A percentile compares a stretch with the other conserved stretches of the same genome.
phyloP scores from a whole-genome alignment of 176 grass and related monocot species.

The Aegilops bicornis region DNA sequence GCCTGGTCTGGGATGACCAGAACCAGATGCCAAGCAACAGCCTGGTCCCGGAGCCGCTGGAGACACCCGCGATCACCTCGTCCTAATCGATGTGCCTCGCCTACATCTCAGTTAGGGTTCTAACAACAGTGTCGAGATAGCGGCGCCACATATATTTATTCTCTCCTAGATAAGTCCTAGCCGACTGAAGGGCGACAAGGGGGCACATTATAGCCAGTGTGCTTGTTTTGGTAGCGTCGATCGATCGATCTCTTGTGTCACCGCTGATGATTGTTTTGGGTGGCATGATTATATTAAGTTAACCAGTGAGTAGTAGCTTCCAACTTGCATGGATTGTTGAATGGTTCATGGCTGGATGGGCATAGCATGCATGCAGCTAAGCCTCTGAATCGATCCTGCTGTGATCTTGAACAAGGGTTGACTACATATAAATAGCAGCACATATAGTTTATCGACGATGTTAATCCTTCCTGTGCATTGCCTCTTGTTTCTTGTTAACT shows the following conservation, averaged over 20 bases:
- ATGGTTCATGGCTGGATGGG: not conserved
- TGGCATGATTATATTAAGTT: conserved; percentile 6
- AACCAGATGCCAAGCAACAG: conserved; percentile 44
- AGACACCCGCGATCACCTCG: conserved; percentile 43
- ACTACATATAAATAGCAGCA: not conserved
- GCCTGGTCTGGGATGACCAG: conserved; percentile 73
- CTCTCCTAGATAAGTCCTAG: not conserved
- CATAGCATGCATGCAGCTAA: not conserved
- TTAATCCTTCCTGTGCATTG: not conserved
- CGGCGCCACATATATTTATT: not conserved
- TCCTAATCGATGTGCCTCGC: not conserved
- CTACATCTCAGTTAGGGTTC: not conserved
- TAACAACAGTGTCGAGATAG: not conserved
- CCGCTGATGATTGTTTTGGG: conserved; percentile 21
- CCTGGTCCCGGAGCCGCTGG: conserved; percentile 52
- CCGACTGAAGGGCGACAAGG: not conserved
- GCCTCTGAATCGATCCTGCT: not conserved
- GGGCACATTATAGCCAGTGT: not conserved
- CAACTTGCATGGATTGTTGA: not conserved
- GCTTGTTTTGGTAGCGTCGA: not conserved
- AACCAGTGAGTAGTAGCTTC: not conserved
- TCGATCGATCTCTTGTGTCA: not conserved
- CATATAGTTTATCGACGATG: not conserved
- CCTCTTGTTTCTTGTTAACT: not conserved
- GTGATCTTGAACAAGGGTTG: not conserved